These are phyloP conservation scores for Beauveria varroae DNA, from an alignment of 2,329 filamentous ascomycete genomes.

Conservation along the genomic window DNA sequence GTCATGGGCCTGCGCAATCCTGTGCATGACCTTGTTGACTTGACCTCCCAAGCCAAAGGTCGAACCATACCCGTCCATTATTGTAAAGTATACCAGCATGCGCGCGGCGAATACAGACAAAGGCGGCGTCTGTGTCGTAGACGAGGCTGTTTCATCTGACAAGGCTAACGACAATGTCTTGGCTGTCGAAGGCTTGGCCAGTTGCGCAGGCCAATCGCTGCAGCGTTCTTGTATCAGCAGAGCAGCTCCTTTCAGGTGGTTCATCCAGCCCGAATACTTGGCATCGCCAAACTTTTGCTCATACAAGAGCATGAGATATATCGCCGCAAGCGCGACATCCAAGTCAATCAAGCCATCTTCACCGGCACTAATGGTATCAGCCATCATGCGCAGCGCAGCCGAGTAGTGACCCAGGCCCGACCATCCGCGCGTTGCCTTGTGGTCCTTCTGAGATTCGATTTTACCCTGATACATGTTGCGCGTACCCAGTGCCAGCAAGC, in stretches of 20 bases:
- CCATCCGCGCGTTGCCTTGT: constrained; percentile 5
- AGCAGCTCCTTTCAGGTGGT: constrained; percentile 26
- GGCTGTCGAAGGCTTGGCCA: background rate
- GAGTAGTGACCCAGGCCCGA: constrained; percentile 25
- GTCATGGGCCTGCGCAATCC: constrained; percentile 1
- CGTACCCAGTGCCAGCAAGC: constrained; percentile 26
- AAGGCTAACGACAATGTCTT: background rate
- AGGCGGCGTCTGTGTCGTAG: constrained; percentile 3
- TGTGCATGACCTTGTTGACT: constrained; percentile 22
- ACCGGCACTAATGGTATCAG: constrained; percentile 20
- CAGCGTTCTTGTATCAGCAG: constrained; percentile 23
- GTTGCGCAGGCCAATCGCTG: constrained; percentile 11
- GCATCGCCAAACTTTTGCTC: constrained; percentile 31
- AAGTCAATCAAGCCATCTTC: constrained; percentile 20
- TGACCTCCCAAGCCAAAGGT: constrained; percentile 27
- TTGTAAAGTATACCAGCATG: constrained; percentile 26
- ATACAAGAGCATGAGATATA: constrained; percentile 30
- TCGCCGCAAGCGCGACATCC: constrained; percentile 22
- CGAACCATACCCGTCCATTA: constrained; percentile 24
- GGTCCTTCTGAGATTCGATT: constrained; percentile 10
- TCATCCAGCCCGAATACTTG: constrained; percentile 21
- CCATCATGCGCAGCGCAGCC: constrained; percentile 24
- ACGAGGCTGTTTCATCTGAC: background rate
- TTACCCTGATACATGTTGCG: constrained; percentile 25
- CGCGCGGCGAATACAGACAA: constrained; percentile 27